phyloP scores from a whole-genome alignment of 2,329 filamentous ascomycete genomes.

The Alternaria sp. region DNA sequence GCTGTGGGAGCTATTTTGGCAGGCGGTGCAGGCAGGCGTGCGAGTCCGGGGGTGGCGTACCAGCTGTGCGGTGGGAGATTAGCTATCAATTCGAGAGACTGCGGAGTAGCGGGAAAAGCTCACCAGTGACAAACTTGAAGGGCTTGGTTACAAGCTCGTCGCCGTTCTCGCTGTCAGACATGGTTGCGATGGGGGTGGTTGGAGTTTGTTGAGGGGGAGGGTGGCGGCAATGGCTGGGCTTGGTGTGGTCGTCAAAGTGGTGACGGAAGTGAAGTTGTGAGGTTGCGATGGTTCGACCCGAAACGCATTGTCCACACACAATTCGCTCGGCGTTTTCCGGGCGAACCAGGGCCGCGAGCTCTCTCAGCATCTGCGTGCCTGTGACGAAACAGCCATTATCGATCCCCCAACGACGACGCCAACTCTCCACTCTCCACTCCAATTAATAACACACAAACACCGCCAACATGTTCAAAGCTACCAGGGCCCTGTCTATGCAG shows the following conservation, averaged over 20 bases:
- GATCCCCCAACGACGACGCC: constrained; percentile 27
- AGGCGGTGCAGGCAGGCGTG: constrained; percentile 13
- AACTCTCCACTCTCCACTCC: constrained; percentile 35
- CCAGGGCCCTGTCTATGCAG: constrained; percentile 52
- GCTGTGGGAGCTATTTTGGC: constrained; percentile 3
- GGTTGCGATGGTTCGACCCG: constrained; percentile 45
- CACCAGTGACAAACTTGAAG: constrained; percentile 99
- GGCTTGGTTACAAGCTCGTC: constrained; percentile 95
- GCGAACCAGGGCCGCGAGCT: constrained; percentile 34
- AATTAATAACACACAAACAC: constrained; percentile 16
- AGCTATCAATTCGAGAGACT: constrained; percentile 32
- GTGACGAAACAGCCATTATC: constrained; percentile 44
- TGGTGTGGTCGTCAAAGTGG: constrained; percentile 29
- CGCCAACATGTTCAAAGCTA: constrained; percentile 46
- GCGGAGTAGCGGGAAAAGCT: constrained; percentile 51
- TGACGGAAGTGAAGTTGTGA: constrained; percentile 44
- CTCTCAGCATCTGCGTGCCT: constrained; percentile 31
- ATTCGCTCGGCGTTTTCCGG: constrained; percentile 47
- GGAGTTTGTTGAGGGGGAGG: constrained; percentile 20
- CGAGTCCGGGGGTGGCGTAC: constrained; percentile 44
- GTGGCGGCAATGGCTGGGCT: constrained; percentile 42
- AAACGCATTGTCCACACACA: constrained; percentile 46
- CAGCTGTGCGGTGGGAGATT: constrained; percentile 48
- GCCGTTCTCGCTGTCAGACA: constrained; percentile 77
- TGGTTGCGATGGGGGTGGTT: constrained; percentile 65